These are phyloP conservation scores for Hebeloma cylindrosporum DNA, from an alignment of 768 basidiomycete species.

Conservation along the genomic window DNA sequence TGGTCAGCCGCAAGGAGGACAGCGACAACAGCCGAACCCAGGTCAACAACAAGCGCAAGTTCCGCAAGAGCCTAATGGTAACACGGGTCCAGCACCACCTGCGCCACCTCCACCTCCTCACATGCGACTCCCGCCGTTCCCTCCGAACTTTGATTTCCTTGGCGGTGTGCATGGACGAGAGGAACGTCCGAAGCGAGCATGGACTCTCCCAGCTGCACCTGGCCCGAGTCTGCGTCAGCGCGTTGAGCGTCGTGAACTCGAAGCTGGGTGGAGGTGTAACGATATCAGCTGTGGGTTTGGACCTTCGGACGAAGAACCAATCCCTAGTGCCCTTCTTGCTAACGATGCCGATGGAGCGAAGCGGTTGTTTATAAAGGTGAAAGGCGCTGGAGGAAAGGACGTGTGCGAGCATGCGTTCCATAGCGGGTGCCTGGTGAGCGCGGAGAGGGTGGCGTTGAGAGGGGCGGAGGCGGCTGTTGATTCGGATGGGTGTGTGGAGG, in stretches of 20 bases:
- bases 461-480: constrained; percentile 47
- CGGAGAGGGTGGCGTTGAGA: constrained; percentile 64
- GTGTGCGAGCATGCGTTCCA: constrained; percentile 73
- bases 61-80: too few species aligned
- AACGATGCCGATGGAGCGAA: constrained; percentile 28
- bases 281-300: constrained; percentile 76
- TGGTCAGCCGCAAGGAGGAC: too few species aligned
- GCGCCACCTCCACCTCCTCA: constrained; percentile 1
- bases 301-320: constrained; percentile 75
- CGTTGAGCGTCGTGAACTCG: constrained; percentile 70
- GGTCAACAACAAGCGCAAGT: too few species aligned
- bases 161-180: constrained; percentile 4
- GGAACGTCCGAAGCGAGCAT: constrained; percentile 15
- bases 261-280: constrained; percentile 68
- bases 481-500: constrained; percentile 49
- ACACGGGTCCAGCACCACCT: neutral
- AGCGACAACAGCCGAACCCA: too few species aligned
- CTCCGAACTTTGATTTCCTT: constrained; percentile 7
- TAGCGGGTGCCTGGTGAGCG: constrained; percentile 66
- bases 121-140: constrained; percentile 1
- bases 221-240: constrained; percentile 49
- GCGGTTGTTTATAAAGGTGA: constrained; percentile 39
- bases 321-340: constrained; percentile 33
- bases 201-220: constrained; percentile 20
- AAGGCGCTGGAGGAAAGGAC: constrained; percentile 19